Base-by-base conservation (phyloP, 805 yeast species). In the Lipomyces anomalus region DNA sequence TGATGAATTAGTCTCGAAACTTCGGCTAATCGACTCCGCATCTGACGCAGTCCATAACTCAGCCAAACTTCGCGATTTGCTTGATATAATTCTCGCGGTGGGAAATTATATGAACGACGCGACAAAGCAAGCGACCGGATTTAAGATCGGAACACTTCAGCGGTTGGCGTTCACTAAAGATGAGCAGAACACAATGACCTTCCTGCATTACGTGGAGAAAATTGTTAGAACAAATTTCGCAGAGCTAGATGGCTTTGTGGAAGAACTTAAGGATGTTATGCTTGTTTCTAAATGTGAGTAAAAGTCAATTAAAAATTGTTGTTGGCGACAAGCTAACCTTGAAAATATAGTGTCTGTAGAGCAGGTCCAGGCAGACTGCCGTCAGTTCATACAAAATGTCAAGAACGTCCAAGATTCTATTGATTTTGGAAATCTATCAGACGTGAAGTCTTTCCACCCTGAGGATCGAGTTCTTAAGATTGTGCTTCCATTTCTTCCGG, bases 61-160 rank as follows among this genome's bases (percentile, higher is more conserved):
- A 1, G 75, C 74, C 16, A 77, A 79, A 42, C 71, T 94, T 59
- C 76, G 79, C 50, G 75, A 78, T 44, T 79, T 92, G 13, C 75
- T 94, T 59, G 88, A 85, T 46, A 78, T 92, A 38, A 90, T 92
- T 50, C 70, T 89, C 52, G 81, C 89, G 3, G 92, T 92, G 41
- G 99, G 98, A 48, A 92, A 92, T 63, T 90, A 81, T 63, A 92
- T 92, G 98, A 92, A 94, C 62, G 95, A 88, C 58, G 70, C 79
- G n/a, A 72, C 86, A 2, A 89, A 88, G 57, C 95, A 88, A 62
- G 97, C 97, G 1, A 75, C 77, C 54, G 99, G 99, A 2, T 94
- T 94, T 72, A 83, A 84, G 58, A 69, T 92, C 48, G 82, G 85
- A 37, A 85, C 96, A n/a, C 71, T 92, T 43, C 96, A 88, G 59